A percentile compares a stretch with the other conserved stretches of the same genome.
phyloP scores from a whole-genome alignment of 768 basidiomycete genomes.

The Rhizopogon salebrosus region DNA sequence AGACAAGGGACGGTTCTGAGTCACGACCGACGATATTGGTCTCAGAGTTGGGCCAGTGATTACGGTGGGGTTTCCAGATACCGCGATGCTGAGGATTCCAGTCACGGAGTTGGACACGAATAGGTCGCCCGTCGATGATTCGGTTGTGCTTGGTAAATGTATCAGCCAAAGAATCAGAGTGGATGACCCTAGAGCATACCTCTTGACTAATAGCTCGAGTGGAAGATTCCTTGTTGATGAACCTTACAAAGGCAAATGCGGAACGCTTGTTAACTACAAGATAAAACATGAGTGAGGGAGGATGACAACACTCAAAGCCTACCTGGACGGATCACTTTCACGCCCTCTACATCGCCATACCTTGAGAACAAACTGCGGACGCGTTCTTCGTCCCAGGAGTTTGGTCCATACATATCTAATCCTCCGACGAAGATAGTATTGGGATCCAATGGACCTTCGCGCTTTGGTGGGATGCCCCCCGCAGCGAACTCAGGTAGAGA shows the following conservation, averaged over 20 bases:
- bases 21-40: constrained; percentile 23
- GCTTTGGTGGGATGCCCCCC: constrained; percentile 15
- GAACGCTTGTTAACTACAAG: constrained; percentile 53
- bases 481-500: constrained; percentile 21
- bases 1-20: constrained; percentile 14
- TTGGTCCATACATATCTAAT: constrained; percentile 56
- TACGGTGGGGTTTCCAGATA: constrained; percentile 29
- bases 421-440: constrained; percentile 75
- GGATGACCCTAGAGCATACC: constrained; percentile 31
- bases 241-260: constrained; percentile 80
- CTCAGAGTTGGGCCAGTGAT: constrained; percentile 36
- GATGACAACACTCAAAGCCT: constrained; percentile 18
- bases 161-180: constrained; percentile 2
- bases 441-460: constrained; percentile 47
- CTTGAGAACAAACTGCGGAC: constrained; percentile 53
- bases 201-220: constrained; percentile 62
- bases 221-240: constrained; percentile 57
- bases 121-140: constrained; percentile 59
- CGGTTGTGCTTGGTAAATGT: constrained; percentile 57
- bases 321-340: constrained; percentile 67
- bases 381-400: constrained; percentile 66
- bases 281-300: neutral
- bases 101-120: constrained; percentile 74
- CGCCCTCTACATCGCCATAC: constrained; percentile 59
- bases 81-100: constrained; percentile 51